Evolutionary conservation across 805 yeast genomes (phyloP), one percentile per base, ranked within the genome.

Genomic region (Barnettozyma botsteinii): DNA sequence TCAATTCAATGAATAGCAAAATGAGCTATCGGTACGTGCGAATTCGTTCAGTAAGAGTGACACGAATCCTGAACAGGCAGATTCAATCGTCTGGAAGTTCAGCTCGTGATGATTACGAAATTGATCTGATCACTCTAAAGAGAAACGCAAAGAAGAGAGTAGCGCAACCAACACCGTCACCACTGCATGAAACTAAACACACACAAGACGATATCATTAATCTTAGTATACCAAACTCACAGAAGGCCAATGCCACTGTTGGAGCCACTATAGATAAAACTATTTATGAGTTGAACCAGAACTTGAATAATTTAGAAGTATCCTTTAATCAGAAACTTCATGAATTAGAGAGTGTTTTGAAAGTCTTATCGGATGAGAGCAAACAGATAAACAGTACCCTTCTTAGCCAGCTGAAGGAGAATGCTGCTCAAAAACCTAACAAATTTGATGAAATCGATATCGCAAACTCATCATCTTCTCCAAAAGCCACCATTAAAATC

Each of bases 91-190:
- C n/a, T n/a, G n/a, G n/a, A n/a, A n/a, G n/a, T n/a, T n/a, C n/a
- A n/a, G 22, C 39, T 13, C 38, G 40, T 12, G 46, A 37, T 9
- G 42, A 45, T 11, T 43, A 39, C 18, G 47, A 48, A 24, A 38
- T 48, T 13, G 48, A 46, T 15, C 29, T 50, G 26, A 43, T 47
- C 31, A 37, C 47, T 14, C 27, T 43, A n/a, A 47, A 28, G 28
- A 43, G 25, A 14, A 35, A 30, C 11, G 46, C 46, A 19, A 43
- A 40, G 24, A 35, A 30, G 30, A 22, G 18, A 31, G 14, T 19
- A 20, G 23, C 5, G 23, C 21, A 22, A n/a, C 34, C 20, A 9
- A n/a, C 7, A 13, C 7, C n/a, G 7, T 9, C 23, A 21, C 23
- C 6, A 21, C 22, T 17, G 5, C 22, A 15, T 4, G n/a, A 15